A percentile compares a stretch with the other conserved stretches of the same genome.
phyloP scores from a whole-genome alignment of 2,329 filamentous ascomycete genomes.

The Aspergillus sp. region DNA sequence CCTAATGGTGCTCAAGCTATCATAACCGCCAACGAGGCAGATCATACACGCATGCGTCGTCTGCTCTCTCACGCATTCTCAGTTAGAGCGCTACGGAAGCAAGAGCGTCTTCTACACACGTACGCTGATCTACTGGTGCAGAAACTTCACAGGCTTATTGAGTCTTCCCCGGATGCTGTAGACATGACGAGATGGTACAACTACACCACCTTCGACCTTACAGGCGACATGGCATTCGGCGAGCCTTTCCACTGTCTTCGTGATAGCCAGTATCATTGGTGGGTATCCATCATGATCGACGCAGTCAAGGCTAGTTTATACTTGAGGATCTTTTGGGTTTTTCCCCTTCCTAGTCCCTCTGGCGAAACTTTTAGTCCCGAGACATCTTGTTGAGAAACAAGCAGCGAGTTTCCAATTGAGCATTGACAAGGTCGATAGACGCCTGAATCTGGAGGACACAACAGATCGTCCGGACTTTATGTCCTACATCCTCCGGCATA shows the following conservation, averaged over 20 bases:
- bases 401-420: slow-evolving; percentile 11
- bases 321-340: slow-evolving; percentile 16
- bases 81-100: slow-evolving; percentile 25
- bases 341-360: slow-evolving; percentile 11
- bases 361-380: slow-evolving; percentile 11
- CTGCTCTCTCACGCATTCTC: slow-evolving; percentile 33
- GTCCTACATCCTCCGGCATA: slow-evolving; percentile 17
- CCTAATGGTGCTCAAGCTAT: slow-evolving; percentile 19
- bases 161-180: slow-evolving; percentile 1
- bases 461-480: slow-evolving; percentile 19
- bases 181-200: slow-evolving; percentile 20
- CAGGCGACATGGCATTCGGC: slow-evolving; percentile 30
- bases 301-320: slow-evolving; percentile 18
- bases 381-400: slow-evolving; percentile 11
- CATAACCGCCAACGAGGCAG: slow-evolving; percentile 18
- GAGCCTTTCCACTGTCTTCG: slow-evolving; percentile 27
- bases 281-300: slow-evolving; percentile 23
- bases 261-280: slow-evolving; percentile 22
- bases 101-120: slow-evolving; percentile 27
- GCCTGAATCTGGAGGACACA: slow-evolving; percentile 5
- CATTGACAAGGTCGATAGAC: slow-evolving; percentile 16
- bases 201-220: slow-evolving; percentile 29
- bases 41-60: slow-evolving; percentile 28
- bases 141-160: slow-evolving; percentile 8
- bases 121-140: slow-evolving; percentile 26